phyloP scores from a whole-genome alignment of 1,284 basidiomycete genomes.

The Pterula multifida region DNA sequence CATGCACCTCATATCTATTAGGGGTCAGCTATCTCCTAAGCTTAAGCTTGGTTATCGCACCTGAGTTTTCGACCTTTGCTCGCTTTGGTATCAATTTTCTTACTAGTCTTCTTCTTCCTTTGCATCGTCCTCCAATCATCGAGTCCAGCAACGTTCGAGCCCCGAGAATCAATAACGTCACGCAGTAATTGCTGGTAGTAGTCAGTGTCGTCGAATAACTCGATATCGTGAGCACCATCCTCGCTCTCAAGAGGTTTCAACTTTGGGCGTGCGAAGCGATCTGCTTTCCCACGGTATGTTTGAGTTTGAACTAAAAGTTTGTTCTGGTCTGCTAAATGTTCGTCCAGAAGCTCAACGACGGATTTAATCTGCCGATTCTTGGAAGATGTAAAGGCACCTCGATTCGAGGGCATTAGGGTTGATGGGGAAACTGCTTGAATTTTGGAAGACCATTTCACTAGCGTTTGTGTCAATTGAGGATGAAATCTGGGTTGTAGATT shows the following conservation, averaged over 20 bases:
- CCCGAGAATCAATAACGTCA: conserved; percentile 73
- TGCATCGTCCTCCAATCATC: conserved; percentile 58
- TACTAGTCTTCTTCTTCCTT: conserved; percentile 61
- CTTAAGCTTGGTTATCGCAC: conserved; percentile 22
- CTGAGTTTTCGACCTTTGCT: conserved; percentile 83
- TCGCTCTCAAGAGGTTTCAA: conserved; percentile 18
- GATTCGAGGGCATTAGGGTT: conserved; percentile 56
- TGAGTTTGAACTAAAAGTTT: conserved; percentile 51
- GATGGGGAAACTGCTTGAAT: conserved; percentile 81
- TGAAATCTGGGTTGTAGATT: conserved; percentile 37
- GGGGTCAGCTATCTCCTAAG: neutral
- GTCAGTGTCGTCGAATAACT: conserved; percentile 80
- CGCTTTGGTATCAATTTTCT: conserved; percentile 85
- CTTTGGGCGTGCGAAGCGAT: conserved; percentile 25
- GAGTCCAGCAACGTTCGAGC: conserved; percentile 26
- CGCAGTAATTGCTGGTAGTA: conserved; percentile 85
- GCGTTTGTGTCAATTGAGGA: conserved; percentile 57
- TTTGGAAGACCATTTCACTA: conserved; percentile 88
- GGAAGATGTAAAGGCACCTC: conserved; percentile 48
- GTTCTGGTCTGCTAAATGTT: conserved; percentile 42
- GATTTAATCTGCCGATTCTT: conserved; percentile 38
- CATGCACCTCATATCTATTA: conserved; percentile 78
- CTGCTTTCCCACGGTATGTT: conserved; percentile 32
- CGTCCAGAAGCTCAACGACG: conserved; percentile 62
- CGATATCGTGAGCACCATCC: conserved; percentile 27